Conservation (phyloP, 75 land plant genomes). For the Picea glauca region DNA sequence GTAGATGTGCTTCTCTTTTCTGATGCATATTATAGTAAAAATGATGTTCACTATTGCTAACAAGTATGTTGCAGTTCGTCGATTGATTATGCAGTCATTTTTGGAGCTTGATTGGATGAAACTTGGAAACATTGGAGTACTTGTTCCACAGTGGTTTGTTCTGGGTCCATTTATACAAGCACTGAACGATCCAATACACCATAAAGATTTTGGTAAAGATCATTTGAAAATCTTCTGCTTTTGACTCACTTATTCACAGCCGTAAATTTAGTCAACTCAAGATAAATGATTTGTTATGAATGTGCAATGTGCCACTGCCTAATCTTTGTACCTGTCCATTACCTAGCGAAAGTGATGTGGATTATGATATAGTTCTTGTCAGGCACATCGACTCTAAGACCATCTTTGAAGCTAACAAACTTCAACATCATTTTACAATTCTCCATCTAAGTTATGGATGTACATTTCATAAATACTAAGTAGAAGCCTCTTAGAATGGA, state of each 20-base stretch:
- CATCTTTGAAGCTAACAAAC: not conserved
- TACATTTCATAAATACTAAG: not conserved
- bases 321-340: not conserved
- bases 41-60: not conserved
- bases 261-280: not conserved
- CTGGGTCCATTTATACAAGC: conserved; percentile 72
- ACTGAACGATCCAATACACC: conserved; percentile 86
- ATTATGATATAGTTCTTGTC: not conserved
- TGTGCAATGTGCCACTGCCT: not conserved
- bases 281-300: not conserved
- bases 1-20: not conserved
- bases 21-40: not conserved
- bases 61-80: conserved; percentile 62
- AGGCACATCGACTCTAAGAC: not conserved
- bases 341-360: not conserved
- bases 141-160: conserved; percentile 65
- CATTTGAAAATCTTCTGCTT: no score
- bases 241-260: not conserved
- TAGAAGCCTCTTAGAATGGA: not conserved
- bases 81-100: conserved; percentile 86
- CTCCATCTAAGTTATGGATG: not conserved
- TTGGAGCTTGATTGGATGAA: conserved; percentile 66
- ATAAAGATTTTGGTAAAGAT: conserved; percentile 87
- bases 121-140: conserved; percentile 23
- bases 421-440: not conserved